Evolutionary conservation across 176 grass and related monocot genomes (phyloP).

Genomic region (Ampelocalamus luodianensis): DNA sequence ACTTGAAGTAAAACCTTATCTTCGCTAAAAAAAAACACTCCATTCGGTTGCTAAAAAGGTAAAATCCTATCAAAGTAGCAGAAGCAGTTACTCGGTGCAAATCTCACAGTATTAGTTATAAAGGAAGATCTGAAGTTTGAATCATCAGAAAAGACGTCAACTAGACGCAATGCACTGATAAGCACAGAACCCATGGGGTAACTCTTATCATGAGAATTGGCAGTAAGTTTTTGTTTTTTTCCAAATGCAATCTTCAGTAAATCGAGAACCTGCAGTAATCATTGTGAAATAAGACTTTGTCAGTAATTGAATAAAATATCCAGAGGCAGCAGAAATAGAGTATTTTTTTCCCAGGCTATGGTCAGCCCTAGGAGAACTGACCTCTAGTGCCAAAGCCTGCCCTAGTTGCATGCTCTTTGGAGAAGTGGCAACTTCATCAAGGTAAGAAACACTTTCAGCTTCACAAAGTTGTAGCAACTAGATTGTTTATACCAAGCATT

Average conservation of each 20-base stretch:
- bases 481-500: conserved; percentile 39
- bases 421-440: conserved; percentile 90
- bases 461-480: conserved; percentile 98
- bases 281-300: conserved; percentile 33
- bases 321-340: conserved; percentile 27
- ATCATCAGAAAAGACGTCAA: conserved; percentile 97
- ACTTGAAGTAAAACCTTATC: conserved; percentile 19
- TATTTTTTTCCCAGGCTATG: conserved; percentile 21
- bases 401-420: conserved; percentile 76
- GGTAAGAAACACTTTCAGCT: conserved; percentile 93
- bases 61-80: conserved; percentile 7
- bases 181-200: conserved; percentile 85
- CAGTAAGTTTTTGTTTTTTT: conserved; percentile 56
- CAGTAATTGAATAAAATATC: conserved; percentile 35
- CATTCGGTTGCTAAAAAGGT: conserved; percentile 23
- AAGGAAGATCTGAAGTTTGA: conserved; percentile 94
- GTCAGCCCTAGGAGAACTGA: conserved; percentile 42
- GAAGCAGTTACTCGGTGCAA: conserved; percentile 30
- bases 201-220: conserved; percentile 56
- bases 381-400: conserved; percentile 88
- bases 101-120: conserved; percentile 81
- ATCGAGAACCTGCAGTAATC: conserved; percentile 78
- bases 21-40: conserved; percentile 16
- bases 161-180: conserved; percentile 80
- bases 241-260: conserved; percentile 83